Base-by-base conservation (phyloP, 1,284 basidiomycete genomes). In the Marasmius tenuissimus region DNA sequence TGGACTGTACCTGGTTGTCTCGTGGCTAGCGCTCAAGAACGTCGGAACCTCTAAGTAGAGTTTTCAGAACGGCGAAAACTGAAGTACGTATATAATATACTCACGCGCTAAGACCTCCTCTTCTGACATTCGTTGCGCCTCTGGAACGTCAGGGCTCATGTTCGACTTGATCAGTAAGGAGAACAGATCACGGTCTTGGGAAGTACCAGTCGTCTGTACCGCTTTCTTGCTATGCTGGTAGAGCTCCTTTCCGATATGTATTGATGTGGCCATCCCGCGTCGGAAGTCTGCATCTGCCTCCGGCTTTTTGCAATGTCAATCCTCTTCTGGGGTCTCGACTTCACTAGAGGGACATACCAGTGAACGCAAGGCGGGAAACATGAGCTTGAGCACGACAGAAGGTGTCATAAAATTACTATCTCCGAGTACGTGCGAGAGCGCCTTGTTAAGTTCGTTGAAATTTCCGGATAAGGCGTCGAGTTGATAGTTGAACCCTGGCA, bases 401-500 rank as follows among this genome's bases (percentile, higher is more conserved):
- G 0, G 80, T 78, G 1, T 67, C 57, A 16, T 70, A 72, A 9
- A 85, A 73, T 78, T 78, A 0, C 63, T 69, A 3, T 70, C 65
- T 61, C 27, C 27, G 4, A 27, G 27, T 27, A 27, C 27, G 27
- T 27, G 27, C 4, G 27, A 2, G 27, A 2, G 4, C 27, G 27
- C 27, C 27, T 27, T 27, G 27, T 27, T 27, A 4, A 27, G 27
- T 4, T 27, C 27, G 27, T 27, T 27, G 27, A 2, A 27, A 2
- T 27, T 27, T 27, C 27, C 70, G 56, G 12, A 69, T 66, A 80
- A 67, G 0, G 76, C 65, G n/a, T 79, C 71, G 69, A 88, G 85
- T 18, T 79, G 67, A 67, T 86, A 84, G 67, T 81, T 78, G 72
- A 88, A 88, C 0, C 77, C 77, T 78, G 34, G 2, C n/a, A n/a